phyloP scores from a whole-genome alignment of 768 basidiomycete species.

The Mycena haematopus region DNA sequence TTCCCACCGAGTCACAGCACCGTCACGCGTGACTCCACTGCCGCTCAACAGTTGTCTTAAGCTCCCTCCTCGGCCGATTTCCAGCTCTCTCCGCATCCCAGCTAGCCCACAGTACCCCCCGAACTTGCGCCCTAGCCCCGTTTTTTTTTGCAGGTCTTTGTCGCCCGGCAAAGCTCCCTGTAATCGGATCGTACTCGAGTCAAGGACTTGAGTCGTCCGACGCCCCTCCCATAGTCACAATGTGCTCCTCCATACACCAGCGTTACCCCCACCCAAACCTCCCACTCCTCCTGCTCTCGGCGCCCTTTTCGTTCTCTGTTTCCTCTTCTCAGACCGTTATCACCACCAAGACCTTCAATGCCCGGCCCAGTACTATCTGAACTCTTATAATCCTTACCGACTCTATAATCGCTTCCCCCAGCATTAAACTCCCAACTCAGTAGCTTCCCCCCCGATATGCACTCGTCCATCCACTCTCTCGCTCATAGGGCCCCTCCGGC shows the following conservation, averaged over 20 bases:
- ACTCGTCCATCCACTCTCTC: conserved; percentile 46
- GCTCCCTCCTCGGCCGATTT: neutral
- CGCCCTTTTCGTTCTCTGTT: conserved; percentile 32
- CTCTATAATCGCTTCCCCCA: conserved; percentile 32
- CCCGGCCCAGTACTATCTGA: conserved; percentile 43
- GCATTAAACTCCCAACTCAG: conserved; percentile 39
- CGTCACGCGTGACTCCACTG: neutral
- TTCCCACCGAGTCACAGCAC: neutral
- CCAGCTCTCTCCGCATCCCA: neutral
- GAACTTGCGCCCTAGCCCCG: conserved; percentile 4
- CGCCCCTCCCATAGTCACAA: conserved; percentile 16
- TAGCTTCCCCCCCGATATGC: conserved; percentile 20
- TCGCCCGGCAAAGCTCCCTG: conserved; percentile 30
- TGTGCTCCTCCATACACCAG: conserved; percentile 33
- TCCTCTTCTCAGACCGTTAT: conserved; percentile 27
- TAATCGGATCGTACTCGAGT: conserved; percentile 30
- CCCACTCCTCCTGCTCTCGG: conserved; percentile 34
- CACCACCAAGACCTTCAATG: conserved; percentile 41
- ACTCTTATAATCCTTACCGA: conserved; percentile 39
- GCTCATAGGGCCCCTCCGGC: conserved; percentile 77
- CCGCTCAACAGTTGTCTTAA: neutral
- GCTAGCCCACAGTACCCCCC: conserved; percentile 1
- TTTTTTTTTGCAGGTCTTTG: conserved; percentile 27
- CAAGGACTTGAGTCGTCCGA: conserved; percentile 30
- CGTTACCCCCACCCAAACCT: conserved; percentile 30